These are phyloP conservation scores for Durio zibethinus DNA, from an alignment of 345 rosid genomes.

Conservation along the genomic window DNA sequence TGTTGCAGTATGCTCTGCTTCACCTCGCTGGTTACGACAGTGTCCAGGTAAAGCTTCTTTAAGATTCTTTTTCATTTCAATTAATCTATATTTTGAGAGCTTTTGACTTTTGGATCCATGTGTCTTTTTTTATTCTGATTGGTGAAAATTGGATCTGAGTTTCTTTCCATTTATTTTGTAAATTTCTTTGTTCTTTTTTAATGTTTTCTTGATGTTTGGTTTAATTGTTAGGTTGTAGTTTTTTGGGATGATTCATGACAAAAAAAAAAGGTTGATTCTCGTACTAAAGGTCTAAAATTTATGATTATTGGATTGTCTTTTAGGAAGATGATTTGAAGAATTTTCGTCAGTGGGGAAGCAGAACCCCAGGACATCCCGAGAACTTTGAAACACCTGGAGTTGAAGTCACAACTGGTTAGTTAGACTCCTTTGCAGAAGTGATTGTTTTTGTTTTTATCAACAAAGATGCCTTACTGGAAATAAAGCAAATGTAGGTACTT, in stretches of 20 bases:
- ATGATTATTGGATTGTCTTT: slow-evolving; percentile 3
- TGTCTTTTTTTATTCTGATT: background rate
- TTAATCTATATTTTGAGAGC: background rate
- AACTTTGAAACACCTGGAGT: slow-evolving; percentile 98
- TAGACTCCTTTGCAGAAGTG: slow-evolving; percentile 4
- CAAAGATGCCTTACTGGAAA: background rate
- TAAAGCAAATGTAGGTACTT: background rate
- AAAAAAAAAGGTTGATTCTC: background rate
- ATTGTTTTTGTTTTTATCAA: background rate
- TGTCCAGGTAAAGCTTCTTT: slow-evolving; percentile 43
- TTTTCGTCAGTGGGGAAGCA: slow-evolving; percentile 96
- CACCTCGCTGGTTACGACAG: slow-evolving; percentile 98
- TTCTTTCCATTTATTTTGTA: background rate
- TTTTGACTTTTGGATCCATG: background rate
- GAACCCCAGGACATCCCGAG: slow-evolving; percentile 99
- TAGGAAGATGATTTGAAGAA: slow-evolving; percentile 91
- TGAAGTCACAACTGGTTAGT: slow-evolving; percentile 99
- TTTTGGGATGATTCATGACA: background rate
- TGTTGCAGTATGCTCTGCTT: slow-evolving; percentile 90
- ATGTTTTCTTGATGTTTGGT: background rate
- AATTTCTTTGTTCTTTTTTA: background rate
- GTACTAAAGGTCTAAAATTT: background rate
- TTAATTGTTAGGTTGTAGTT: background rate
- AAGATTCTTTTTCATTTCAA: background rate
- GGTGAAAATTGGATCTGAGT: background rate